These are phyloP conservation scores for Somion occarium DNA, from an alignment of 1,284 basidiomycete species.

Conservation along the genomic window DNA sequence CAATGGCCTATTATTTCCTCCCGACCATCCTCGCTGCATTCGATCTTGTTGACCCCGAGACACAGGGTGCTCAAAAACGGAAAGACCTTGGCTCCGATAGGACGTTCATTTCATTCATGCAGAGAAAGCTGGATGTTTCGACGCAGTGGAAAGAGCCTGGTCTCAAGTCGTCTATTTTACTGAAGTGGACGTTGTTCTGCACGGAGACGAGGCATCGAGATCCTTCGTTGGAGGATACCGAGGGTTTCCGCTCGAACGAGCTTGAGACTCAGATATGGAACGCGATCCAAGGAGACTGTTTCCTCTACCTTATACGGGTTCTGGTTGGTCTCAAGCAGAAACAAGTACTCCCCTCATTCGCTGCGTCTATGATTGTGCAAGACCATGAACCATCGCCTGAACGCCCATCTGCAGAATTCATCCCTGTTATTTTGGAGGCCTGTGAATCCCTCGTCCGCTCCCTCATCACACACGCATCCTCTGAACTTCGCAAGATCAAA, in stretches of 20 bases:
- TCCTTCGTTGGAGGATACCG: slow-evolving; percentile 55
- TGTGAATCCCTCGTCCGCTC: slow-evolving; percentile 73
- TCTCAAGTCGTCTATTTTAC: slow-evolving; percentile 69
- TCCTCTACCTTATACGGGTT: slow-evolving; percentile 64
- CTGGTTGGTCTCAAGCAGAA: slow-evolving; percentile 51
- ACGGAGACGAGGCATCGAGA: slow-evolving; percentile 71
- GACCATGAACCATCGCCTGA: slow-evolving; percentile 47
- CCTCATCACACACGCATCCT: slow-evolving; percentile 75
- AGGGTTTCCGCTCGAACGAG: slow-evolving; percentile 71
- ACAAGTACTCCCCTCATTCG: slow-evolving; percentile 42
- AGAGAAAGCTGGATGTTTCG: slow-evolving; percentile 45
- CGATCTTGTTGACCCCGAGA: slow-evolving; percentile 59
- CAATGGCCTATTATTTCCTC: slow-evolving; percentile 71
- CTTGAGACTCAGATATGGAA: slow-evolving; percentile 80
- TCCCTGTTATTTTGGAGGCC: slow-evolving; percentile 54
- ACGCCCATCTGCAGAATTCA: slow-evolving; percentile 61
- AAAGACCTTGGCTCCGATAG: slow-evolving; percentile 42
- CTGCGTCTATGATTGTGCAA: slow-evolving; percentile 32
- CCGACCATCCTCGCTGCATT: slow-evolving; percentile 64
- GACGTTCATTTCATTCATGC: slow-evolving; percentile 49
- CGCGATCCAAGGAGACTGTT: slow-evolving; percentile 79
- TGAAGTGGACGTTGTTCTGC: slow-evolving; percentile 88
- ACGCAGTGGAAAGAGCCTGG: slow-evolving; percentile 69
- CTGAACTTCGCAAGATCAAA: slow-evolving; percentile 87
- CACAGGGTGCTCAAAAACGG: slow-evolving; percentile 38